These are phyloP conservation scores for Tetradesmus lagerheimii DNA, from an alignment of 139 green algal species.

Conservation along the genomic window DNA sequence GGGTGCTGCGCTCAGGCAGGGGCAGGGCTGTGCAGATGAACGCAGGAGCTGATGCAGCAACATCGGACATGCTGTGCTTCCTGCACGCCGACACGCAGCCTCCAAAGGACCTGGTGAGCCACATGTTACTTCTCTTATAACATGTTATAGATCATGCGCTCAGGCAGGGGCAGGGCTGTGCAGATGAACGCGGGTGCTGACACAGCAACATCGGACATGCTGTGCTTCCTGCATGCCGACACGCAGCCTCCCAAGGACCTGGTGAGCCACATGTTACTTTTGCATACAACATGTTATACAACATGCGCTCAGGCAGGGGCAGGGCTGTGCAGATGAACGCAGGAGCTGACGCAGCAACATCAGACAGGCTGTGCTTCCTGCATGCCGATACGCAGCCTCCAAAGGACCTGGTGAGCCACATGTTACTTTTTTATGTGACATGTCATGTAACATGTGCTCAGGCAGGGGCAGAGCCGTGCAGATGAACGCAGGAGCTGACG, in stretches of 20 bases:
- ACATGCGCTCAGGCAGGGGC: no score
- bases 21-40: conserved; percentile 88
- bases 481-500: conserved; percentile 82
- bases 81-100: conserved; percentile 72
- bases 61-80: conserved; percentile 63
- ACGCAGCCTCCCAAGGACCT: no score
- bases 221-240: conserved; percentile 76
- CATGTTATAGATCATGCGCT: no score
- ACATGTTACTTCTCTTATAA: no score
- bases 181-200: conserved; percentile 87
- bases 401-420: conserved; percentile 56
- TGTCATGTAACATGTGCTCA: no score
- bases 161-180: conserved; percentile 61
- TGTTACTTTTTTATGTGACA: no score
- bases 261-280: no score
- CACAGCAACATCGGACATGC: conserved; percentile 50
- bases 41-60: conserved; percentile 61
- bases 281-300: no score
- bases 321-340: no score
- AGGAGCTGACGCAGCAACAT: no score
- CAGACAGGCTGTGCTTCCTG: no score
- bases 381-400: conserved; percentile 60
- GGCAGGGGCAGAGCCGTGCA: conserved; percentile 70
- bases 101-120: conserved; percentile 54
- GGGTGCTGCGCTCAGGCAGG: conserved; percentile 31